Conservation (phyloP, 139 green algal genomes). For the Edaphochlamys debaryana region DNA sequence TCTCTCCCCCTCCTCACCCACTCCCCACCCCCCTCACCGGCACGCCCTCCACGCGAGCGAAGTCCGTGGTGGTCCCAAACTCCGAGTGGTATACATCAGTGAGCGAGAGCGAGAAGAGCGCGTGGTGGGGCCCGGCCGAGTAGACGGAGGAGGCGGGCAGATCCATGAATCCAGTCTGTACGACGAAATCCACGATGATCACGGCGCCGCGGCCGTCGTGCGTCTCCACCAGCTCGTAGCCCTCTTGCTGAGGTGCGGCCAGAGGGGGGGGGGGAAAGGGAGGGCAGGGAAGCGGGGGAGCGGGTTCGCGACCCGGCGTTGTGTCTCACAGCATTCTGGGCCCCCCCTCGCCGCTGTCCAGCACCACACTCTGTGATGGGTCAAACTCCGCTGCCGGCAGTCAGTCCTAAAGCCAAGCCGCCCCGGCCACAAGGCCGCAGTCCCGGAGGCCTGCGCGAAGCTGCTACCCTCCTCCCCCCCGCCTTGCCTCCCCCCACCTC, state of each 20-base stretch:
- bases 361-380: no score
- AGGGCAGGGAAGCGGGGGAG: neutral
- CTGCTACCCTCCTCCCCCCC: conserved; percentile 64
- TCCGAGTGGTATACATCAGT: conserved; percentile 70
- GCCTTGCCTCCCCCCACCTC: no score
- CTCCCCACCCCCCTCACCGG: conserved; percentile 52
- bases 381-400: no score
- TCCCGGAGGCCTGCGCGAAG: conserved; percentile 83
- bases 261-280: neutral
- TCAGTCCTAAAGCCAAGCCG: no score
- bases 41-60: conserved; percentile 80
- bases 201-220: conserved; percentile 79
- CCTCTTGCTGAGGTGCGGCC: conserved; percentile 59
- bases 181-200: conserved; percentile 84
- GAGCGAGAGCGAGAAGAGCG: conserved; percentile 83
- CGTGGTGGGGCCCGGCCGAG: conserved; percentile 72
- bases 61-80: conserved; percentile 74
- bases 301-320: no score
- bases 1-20: no score
- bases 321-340: no score
- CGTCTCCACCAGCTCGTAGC: conserved; percentile 88
- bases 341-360: no score
- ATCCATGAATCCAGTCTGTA: conserved; percentile 48
- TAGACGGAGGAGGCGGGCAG: conserved; percentile 70
- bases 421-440: conserved; percentile 62